A percentile compares a stretch with the other conserved stretches of the same genome.
Evolutionary conservation across 2,329 filamentous ascomycete genomes (phyloP).

Genomic region (Hypoxylon sp.): DNA sequence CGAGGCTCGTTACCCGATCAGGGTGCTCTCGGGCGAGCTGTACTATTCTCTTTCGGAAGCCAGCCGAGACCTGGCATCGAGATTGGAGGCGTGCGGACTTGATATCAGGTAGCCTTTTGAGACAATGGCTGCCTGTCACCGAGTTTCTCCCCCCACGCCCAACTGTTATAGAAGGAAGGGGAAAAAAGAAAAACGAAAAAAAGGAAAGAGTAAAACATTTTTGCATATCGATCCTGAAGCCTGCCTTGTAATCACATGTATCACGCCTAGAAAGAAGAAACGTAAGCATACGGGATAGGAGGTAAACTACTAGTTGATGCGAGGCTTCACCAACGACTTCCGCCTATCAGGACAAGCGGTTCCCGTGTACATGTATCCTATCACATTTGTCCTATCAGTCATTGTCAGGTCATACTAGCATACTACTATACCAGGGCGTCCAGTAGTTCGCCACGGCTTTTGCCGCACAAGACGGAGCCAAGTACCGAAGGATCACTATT

Average conservation of each 20-base stretch:
- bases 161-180: conserved; percentile 13
- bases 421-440: conserved; percentile 20
- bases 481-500: conserved; percentile 35
- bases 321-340: conserved; percentile 18
- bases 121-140: conserved; percentile 15
- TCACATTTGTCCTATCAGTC: conserved; percentile 25
- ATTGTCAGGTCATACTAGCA: conserved; percentile 27
- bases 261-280: neutral
- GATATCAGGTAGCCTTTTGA: conserved; percentile 12
- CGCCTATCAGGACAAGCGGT: conserved; percentile 9
- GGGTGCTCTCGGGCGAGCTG: conserved; percentile 20
- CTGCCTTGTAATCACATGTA: conserved; percentile 3
- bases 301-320: conserved; percentile 6
- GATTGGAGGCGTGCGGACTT: conserved; percentile 23
- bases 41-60: conserved; percentile 21
- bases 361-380: conserved; percentile 27
- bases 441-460: conserved; percentile 21
- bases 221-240: conserved; percentile 21
- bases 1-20: conserved; percentile 30
- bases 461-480: conserved; percentile 11
- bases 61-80: conserved; percentile 31
- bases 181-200: conserved; percentile 10
- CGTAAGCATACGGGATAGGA: conserved; percentile 20
- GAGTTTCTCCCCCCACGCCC: conserved; percentile 2
- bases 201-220: neutral